These are phyloP conservation scores for Geotrichum europaeum DNA, from an alignment of 1,139 yeast genomes.

Conservation along the genomic window DNA sequence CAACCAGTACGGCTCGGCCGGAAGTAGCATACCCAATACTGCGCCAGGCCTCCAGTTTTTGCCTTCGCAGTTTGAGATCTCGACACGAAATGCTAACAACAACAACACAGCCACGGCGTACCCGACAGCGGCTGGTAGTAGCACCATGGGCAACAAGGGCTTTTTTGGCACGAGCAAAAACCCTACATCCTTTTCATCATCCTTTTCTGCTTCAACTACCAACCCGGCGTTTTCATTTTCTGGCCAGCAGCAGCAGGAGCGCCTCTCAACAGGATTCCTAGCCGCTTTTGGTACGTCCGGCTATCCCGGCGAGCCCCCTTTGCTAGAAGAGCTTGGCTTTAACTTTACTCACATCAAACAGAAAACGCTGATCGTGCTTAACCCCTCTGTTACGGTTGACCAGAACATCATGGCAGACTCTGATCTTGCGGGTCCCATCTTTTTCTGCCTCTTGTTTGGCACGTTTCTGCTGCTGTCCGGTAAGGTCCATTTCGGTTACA, in stretches of 20 bases:
- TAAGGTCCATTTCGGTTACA: conserved; percentile 92
- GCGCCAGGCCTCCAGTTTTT: conserved; percentile 21
- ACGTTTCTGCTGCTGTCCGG: conserved; percentile 76
- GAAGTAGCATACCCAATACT: not conserved
- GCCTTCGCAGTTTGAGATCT: conserved; percentile 23
- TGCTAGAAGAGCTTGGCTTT: conserved; percentile 88
- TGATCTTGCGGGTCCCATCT: conserved; percentile 91
- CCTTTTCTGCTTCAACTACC: not conserved
- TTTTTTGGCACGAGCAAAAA: not conserved
- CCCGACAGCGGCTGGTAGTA: conserved; percentile 7
- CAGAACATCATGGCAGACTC: conserved; percentile 83
- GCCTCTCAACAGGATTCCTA: conserved; percentile 67
- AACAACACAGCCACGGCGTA: conserved; percentile 11
- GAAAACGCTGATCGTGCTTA: conserved; percentile 82
- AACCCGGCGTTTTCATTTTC: not conserved
- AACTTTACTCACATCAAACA: conserved; percentile 81
- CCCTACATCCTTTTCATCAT: not conserved
- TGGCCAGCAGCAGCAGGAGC: conserved; percentile 33
- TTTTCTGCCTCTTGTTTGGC: conserved; percentile 88
- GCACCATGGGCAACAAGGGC: conserved; percentile 6
- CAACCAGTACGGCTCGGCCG: conserved; percentile 1
- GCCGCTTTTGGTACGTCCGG: conserved; percentile 95
- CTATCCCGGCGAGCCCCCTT: conserved; percentile 88
- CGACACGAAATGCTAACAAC: not conserved
- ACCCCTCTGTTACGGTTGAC: conserved; percentile 60